Evolutionary conservation across 176 grass and related monocot genomes (phyloP).

Genomic region (Musa itinerans): DNA sequence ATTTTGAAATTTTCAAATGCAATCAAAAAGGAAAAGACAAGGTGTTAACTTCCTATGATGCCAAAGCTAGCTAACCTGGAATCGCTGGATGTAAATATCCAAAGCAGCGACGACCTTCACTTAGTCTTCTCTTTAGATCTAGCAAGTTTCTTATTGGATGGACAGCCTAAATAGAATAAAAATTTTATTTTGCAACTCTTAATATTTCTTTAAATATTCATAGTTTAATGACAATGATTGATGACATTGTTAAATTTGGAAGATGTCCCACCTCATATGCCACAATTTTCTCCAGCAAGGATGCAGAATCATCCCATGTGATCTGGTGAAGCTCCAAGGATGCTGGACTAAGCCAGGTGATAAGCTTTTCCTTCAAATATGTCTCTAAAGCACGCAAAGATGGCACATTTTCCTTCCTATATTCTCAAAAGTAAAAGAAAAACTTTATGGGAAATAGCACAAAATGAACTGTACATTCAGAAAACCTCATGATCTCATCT

Average conservation of each 20-base stretch:
- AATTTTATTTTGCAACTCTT: conserved; percentile 9
- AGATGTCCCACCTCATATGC: conserved; percentile 61
- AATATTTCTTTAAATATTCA: background rate
- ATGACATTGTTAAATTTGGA: background rate
- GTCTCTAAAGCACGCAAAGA: conserved; percentile 69
- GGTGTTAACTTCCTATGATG: background rate
- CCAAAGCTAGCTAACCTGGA: conserved; percentile 42
- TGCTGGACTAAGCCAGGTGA: conserved; percentile 90
- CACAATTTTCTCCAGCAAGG: conserved; percentile 93
- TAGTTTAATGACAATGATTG: background rate
- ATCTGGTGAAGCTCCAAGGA: conserved; percentile 79
- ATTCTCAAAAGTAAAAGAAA: conserved; percentile 16
- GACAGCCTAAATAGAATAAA: conserved; percentile 46
- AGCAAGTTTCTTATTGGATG: conserved; percentile 94
- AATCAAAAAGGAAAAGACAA: background rate
- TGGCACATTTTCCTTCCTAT: conserved; percentile 55
- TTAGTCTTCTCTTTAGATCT: conserved; percentile 90
- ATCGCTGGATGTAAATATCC: conserved; percentile 96
- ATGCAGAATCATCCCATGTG: conserved; percentile 91
- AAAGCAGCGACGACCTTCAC: conserved; percentile 77
- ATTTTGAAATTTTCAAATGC: background rate
- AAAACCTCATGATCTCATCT: background rate
- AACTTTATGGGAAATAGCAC: background rate
- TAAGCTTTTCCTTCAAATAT: conserved; percentile 95
- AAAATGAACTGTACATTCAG: background rate